These are phyloP conservation scores for Sclerospora graminicola DNA, from an alignment of 352 stramenopile species.

Conservation along the genomic window DNA sequence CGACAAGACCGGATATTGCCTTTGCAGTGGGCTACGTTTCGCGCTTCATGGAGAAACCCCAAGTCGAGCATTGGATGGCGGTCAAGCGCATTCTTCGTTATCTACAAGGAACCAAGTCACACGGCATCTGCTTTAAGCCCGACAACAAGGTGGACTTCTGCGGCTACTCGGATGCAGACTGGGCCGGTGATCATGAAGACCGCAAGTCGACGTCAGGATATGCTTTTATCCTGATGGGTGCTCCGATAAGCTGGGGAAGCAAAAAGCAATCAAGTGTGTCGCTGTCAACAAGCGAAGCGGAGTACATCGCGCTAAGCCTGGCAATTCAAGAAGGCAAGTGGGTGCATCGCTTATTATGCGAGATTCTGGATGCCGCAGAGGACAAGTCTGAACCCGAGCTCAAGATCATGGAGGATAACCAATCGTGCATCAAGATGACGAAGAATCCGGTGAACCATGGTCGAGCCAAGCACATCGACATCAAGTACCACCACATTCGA, in stretches of 20 bases:
- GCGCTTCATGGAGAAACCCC: conserved; percentile 13
- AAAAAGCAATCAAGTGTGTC: conserved; percentile 1
- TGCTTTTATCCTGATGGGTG: conserved; percentile 1
- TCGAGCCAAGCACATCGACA: not conserved
- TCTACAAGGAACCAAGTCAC: conserved; percentile 10
- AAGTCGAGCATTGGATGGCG: conserved; percentile 8
- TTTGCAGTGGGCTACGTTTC: conserved; percentile 4
- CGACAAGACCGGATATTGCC: conserved; percentile 8
- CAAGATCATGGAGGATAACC: conserved; percentile 5
- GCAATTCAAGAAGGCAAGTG: not conserved
- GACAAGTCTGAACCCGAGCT: not conserved
- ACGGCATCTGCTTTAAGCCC: conserved; percentile 1
- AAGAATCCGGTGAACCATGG: not conserved
- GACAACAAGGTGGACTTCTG: conserved; percentile 1
- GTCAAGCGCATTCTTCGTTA: not conserved
- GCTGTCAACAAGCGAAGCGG: conserved; percentile 1
- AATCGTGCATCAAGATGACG: conserved; percentile 1
- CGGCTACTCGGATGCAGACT: conserved; percentile 6
- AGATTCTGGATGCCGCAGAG: not conserved
- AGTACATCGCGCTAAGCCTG: conserved; percentile 5
- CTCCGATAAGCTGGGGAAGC: not conserved
- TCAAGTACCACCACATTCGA: not conserved
- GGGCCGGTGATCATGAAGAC: conserved; percentile 2
- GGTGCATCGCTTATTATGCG: not conserved
- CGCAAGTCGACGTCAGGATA: conserved; percentile 7